Conservation (phyloP, 1,139 yeast genomes). For the Pichia sp. region DNA sequence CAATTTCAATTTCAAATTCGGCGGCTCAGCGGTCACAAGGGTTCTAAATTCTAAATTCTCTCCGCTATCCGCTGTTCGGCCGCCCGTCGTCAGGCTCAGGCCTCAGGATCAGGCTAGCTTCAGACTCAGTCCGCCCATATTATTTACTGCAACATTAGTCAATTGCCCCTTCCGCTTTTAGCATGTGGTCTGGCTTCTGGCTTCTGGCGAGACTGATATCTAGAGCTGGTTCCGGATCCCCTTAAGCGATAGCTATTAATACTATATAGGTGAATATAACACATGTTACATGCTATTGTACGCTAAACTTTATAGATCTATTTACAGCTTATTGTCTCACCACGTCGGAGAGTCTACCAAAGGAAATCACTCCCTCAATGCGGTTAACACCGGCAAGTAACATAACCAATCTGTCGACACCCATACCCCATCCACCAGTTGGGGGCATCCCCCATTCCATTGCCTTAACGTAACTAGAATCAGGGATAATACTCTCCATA, state of each 20-base stretch:
- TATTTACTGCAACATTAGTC: not conserved
- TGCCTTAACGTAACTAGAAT: slow-evolving; percentile 58
- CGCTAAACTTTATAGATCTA: not conserved
- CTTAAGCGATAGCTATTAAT: no score
- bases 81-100: no score
- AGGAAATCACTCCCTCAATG: slow-evolving; percentile 74
- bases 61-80: no score
- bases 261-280: not conserved
- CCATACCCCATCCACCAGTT: slow-evolving; percentile 98
- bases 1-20: no score
- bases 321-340: slow-evolving; percentile 41
- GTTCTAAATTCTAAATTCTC: no score
- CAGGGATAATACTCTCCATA: slow-evolving; percentile 63
- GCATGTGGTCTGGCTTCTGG: not conserved
- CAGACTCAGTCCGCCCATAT: no score
- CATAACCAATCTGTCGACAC: slow-evolving; percentile 86
- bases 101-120: no score
- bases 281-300: not conserved
- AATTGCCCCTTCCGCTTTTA: not conserved
- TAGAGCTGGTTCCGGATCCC: no score
- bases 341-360: slow-evolving; percentile 77
- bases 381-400: slow-evolving; percentile 54
- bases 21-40: no score
- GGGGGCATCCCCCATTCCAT: slow-evolving; percentile 97
- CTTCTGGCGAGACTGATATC: no score